Percentiles rank a stretch among this genome's conserved stretches.
Conservation (phyloP, 2,329 filamentous ascomycete species). For the Aspergillus sp. region DNA sequence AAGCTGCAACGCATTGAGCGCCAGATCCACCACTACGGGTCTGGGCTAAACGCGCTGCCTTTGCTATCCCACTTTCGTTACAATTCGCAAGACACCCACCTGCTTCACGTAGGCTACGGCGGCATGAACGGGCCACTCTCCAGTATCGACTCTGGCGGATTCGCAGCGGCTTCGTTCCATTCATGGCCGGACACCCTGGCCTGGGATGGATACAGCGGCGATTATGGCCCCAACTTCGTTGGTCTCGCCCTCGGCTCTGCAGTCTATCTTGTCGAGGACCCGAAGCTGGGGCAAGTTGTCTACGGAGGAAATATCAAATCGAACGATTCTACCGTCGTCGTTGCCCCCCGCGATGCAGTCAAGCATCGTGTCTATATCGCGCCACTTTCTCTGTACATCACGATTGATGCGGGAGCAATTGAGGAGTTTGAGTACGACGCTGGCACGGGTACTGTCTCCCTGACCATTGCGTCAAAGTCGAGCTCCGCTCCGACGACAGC, state of each 20-base stretch:
- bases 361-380: background rate
- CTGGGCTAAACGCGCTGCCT: slow-evolving; percentile 57
- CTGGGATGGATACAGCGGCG: slow-evolving; percentile 59
- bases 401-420: background rate
- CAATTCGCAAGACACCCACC: slow-evolving; percentile 49
- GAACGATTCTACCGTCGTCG: background rate
- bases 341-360: background rate
- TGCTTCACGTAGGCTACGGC: slow-evolving; percentile 56
- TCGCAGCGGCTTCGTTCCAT: slow-evolving; percentile 57
- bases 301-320: slow-evolving; percentile 47
- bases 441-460: background rate
- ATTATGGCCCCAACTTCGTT: slow-evolving; percentile 58
- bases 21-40: slow-evolving; percentile 63
- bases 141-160: slow-evolving; percentile 58
- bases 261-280: slow-evolving; percentile 51
- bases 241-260: slow-evolving; percentile 53
- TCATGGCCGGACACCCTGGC: slow-evolving; percentile 56
- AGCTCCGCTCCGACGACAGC: background rate
- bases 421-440: background rate
- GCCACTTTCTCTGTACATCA: background rate
- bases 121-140: slow-evolving; percentile 55
- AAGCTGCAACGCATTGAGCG: slow-evolving; percentile 45
- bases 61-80: slow-evolving; percentile 54
- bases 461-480: background rate
- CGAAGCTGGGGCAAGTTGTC: slow-evolving; percentile 47